These are phyloP conservation scores for Aureobasidium musti DNA, from an alignment of 2,329 filamentous ascomycete genomes.

Conservation along the genomic window DNA sequence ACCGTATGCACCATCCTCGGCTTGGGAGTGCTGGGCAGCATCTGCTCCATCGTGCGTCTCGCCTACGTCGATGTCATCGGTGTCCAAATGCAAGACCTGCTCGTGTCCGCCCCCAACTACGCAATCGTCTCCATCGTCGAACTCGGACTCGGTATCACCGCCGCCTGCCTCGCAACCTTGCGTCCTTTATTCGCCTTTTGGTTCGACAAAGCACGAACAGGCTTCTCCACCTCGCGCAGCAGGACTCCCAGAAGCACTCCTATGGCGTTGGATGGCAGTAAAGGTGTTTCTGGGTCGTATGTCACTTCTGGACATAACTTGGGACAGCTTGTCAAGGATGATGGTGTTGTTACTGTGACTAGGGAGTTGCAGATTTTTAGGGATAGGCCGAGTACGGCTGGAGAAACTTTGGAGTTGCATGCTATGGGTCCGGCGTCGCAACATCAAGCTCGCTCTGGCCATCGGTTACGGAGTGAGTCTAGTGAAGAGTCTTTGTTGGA, in stretches of 20 bases:
- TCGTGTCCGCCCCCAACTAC: conserved; percentile 35
- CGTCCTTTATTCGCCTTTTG: conserved; percentile 39
- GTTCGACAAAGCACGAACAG: conserved; percentile 29
- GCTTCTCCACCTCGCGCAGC: not conserved
- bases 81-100: conserved; percentile 32
- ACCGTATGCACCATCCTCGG: conserved; percentile 46
- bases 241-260: not conserved
- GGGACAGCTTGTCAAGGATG: conserved; percentile 16
- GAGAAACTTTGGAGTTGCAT: conserved; percentile 8
- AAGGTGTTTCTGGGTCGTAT: conserved; percentile 14
- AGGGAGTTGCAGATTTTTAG: conserved; percentile 1
- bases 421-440: not conserved
- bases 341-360: conserved; percentile 23
- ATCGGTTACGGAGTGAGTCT: not conserved
- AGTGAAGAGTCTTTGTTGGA: conserved; percentile 22
- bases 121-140: conserved; percentile 40
- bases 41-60: conserved; percentile 37
- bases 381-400: not conserved
- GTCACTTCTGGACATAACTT: not conserved
- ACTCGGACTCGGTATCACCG: conserved; percentile 41
- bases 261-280: not conserved
- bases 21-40: conserved; percentile 40
- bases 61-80: conserved; percentile 34
- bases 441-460: not conserved
- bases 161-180: conserved; percentile 40